Evolutionary conservation across 768 basidiomycete species (phyloP).

Genomic region (Psilocybe cubensis): DNA sequence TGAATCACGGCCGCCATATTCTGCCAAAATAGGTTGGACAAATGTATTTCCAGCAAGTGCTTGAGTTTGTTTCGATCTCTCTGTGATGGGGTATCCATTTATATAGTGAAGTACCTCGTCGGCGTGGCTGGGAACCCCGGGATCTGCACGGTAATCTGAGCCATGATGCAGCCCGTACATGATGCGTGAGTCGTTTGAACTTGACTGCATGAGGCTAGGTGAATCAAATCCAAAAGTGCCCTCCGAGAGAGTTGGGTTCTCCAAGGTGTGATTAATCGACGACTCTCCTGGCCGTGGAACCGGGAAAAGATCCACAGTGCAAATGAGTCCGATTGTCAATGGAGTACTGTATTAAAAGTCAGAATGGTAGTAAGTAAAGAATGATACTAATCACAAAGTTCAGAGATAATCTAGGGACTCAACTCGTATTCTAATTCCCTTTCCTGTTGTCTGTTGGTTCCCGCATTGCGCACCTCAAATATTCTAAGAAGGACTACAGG

Average conservation of each 20-base stretch:
- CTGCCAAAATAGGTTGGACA: constrained; percentile 53
- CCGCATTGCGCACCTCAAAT: constrained; percentile 44
- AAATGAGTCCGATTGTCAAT: background rate
- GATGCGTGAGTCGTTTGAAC: too few species aligned
- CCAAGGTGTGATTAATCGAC: background rate
- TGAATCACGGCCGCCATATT: constrained; percentile 53
- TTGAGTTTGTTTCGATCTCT: constrained; percentile 50
- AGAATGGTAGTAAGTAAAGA: background rate
- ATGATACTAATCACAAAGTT: too few species aligned
- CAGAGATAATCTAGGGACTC: too few species aligned
- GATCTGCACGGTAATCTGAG: background rate
- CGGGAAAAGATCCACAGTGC: background rate
- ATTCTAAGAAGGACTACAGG: constrained; percentile 57
- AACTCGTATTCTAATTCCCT: constrained; percentile 55
- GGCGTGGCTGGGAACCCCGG: background rate
- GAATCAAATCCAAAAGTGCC: background rate
- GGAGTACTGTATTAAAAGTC: background rate
- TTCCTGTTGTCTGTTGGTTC: constrained; percentile 39
- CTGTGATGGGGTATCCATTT: constrained; percentile 31
- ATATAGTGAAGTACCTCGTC: background rate
- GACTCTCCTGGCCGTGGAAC: background rate
- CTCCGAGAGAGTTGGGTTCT: background rate
- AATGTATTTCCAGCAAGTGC: constrained; percentile 62
- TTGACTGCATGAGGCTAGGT: too few species aligned
- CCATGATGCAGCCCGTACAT: background rate